A percentile compares a stretch with the other conserved stretches of the same genome.
phyloP scores from a whole-genome alignment of 2,329 filamentous ascomycete species.

The Coniochaeta sp. region DNA sequence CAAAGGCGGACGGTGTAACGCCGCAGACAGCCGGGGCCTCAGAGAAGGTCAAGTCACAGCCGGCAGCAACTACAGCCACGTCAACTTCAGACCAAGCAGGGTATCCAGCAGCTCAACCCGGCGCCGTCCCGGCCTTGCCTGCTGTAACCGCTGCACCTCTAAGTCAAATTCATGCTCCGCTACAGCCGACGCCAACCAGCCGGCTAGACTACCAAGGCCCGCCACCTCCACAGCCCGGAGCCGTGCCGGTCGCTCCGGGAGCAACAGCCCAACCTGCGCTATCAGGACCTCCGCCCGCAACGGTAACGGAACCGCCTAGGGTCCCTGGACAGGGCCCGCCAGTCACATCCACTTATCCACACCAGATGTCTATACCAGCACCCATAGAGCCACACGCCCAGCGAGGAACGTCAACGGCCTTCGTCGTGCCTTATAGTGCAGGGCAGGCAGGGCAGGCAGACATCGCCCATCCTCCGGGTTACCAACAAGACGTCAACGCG shows the following conservation, averaged over 20 bases:
- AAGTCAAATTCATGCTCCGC: conserved; percentile 23
- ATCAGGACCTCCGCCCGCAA: conserved; percentile 43
- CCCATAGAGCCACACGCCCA: conserved; percentile 34
- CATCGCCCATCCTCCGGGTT: conserved; percentile 39
- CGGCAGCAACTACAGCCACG: conserved; percentile 23
- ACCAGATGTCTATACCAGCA: conserved; percentile 45
- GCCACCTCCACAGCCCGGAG: conserved; percentile 50
- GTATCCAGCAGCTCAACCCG: conserved; percentile 38
- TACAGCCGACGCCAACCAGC: conserved; percentile 36
- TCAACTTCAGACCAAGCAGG: conserved; percentile 12
- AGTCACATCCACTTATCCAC: conserved; percentile 29
- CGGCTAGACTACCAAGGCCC: conserved; percentile 28
- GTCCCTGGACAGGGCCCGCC: conserved; percentile 6
- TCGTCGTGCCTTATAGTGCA: conserved; percentile 5
- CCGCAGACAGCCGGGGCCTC: conserved; percentile 32
- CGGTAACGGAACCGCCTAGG: conserved; percentile 15
- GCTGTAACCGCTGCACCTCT: conserved; percentile 30
- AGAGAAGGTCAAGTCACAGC: conserved; percentile 9
- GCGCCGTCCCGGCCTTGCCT: conserved; percentile 35
- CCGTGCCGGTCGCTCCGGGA: conserved; percentile 36
- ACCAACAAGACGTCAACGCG: conserved; percentile 48
- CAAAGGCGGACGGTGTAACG: conserved; percentile 43
- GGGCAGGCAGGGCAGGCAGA: conserved; percentile 13
- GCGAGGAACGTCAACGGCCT: conserved; percentile 35
- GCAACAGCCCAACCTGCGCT: conserved; percentile 12